phyloP scores from a whole-genome alignment of 2,329 filamentous ascomycete genomes.

The Fusarium ramigenum region DNA sequence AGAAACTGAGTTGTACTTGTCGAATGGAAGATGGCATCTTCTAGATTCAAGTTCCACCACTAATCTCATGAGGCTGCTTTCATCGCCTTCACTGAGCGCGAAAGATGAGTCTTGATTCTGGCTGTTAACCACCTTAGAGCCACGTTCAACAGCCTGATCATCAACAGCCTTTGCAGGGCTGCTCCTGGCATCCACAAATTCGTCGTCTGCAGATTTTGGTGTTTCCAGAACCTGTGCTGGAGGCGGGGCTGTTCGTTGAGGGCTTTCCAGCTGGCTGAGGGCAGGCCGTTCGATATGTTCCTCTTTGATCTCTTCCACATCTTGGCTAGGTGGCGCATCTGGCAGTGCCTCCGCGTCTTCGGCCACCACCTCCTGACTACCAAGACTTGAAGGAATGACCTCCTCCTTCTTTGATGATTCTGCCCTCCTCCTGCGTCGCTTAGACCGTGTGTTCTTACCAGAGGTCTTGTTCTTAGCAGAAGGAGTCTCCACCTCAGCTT shows the following conservation, averaged over 20 bases:
- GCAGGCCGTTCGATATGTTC: not conserved
- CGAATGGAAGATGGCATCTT: conserved; percentile 43
- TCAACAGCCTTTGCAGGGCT: conserved; percentile 49
- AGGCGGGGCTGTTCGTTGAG: conserved; percentile 30
- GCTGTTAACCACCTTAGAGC: conserved; percentile 3
- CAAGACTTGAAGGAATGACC: conserved; percentile 45
- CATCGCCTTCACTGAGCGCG: conserved; percentile 56
- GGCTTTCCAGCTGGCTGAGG: conserved; percentile 14
- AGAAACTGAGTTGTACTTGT: conserved; percentile 27
- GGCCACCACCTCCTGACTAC: conserved; percentile 26
- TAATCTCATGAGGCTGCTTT: conserved; percentile 58
- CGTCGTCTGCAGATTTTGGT: conserved; percentile 56
- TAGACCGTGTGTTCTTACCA: conserved; percentile 14
- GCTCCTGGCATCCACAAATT: conserved; percentile 60
- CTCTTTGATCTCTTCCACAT: conserved; percentile 5
- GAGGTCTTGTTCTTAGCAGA: not conserved
- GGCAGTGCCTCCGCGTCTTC: conserved; percentile 2
- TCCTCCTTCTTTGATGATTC: conserved; percentile 30
- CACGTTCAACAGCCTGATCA: not conserved
- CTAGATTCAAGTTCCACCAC: conserved; percentile 60
- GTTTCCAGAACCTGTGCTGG: conserved; percentile 45
- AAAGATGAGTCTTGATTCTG: conserved; percentile 49
- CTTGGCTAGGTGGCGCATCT: not conserved
- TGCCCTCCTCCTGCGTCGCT: conserved; percentile 28
- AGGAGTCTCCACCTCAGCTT: conserved; percentile 10